These are phyloP conservation scores for Geranium incanum DNA, from an alignment of 441 rosid genomes.

Conservation along the genomic window DNA sequence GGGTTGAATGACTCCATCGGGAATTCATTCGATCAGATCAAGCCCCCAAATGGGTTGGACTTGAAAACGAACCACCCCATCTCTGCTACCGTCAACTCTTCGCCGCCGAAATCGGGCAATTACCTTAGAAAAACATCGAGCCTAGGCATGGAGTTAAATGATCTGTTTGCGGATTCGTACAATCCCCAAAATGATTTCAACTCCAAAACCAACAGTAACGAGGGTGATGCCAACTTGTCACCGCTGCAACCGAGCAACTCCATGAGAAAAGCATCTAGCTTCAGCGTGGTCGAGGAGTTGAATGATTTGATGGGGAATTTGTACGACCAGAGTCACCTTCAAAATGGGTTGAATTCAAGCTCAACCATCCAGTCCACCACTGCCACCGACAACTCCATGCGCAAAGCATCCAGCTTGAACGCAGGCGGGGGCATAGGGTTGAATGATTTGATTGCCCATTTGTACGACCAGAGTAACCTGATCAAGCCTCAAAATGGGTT, in stretches of 20 bases:
- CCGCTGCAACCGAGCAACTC: background rate
- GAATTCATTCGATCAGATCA: background rate
- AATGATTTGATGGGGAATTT: background rate
- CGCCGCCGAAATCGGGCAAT: background rate
- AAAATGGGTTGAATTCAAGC: constrained; percentile 11
- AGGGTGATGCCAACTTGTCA: background rate
- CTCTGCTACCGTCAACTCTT: background rate
- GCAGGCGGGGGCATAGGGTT: constrained; percentile 6
- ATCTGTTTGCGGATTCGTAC: background rate
- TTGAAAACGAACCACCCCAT: background rate
- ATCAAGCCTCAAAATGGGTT: constrained; percentile 12
- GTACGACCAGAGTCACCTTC: background rate
- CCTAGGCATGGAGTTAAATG: background rate
- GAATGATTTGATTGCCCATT: constrained; percentile 2
- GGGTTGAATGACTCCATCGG: background rate
- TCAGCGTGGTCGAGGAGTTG: background rate
- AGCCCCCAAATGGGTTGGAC: background rate
- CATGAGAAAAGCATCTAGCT: background rate
- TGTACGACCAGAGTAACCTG: constrained; percentile 8
- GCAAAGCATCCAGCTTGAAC: constrained; percentile 7
- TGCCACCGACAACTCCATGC: background rate
- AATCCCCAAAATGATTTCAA: background rate
- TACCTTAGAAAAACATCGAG: background rate
- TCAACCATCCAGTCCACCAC: background rate
- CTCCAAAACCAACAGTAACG: background rate